A percentile compares a stretch with the other conserved stretches of the same genome.
These are phyloP conservation scores for Cylindrotheca closterium DNA, from an alignment of 108 stramenopile genomes.

Conservation along the genomic window DNA sequence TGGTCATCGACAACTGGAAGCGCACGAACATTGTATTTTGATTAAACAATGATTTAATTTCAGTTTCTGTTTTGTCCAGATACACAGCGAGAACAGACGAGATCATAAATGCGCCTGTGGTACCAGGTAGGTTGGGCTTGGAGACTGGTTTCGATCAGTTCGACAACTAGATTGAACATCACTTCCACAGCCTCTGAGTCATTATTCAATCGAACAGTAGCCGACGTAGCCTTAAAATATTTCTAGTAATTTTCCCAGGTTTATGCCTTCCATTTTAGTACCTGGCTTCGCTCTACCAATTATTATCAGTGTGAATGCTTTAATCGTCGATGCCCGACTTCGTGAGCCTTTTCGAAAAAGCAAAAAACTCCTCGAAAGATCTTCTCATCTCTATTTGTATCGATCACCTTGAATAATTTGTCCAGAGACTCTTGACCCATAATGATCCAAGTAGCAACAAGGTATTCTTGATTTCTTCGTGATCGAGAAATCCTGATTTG, in stretches of 20 bases:
- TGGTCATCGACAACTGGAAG: conserved; percentile 85
- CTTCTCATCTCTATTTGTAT: conserved; percentile 70
- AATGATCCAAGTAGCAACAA: conserved; percentile 55
- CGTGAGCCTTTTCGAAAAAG: conserved; percentile 42
- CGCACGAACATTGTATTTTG: conserved; percentile 85
- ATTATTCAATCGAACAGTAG: conserved; percentile 71
- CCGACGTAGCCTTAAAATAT: conserved; percentile 83
- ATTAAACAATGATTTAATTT: conserved; percentile 84
- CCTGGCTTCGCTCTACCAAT: conserved; percentile 87
- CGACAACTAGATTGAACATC: conserved; percentile 67
- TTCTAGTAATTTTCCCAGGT: conserved; percentile 78
- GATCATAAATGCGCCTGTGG: conserved; percentile 87
- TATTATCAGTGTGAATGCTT: conserved; percentile 72
- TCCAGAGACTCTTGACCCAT: conserved; percentile 44
- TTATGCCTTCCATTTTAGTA: conserved; percentile 73
- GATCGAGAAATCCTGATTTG: conserved; percentile 67
- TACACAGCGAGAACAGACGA: conserved; percentile 70
- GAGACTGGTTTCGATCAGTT: conserved; percentile 61
- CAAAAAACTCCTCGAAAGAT: conserved; percentile 83
- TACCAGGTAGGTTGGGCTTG: conserved; percentile 65
- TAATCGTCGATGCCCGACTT: conserved; percentile 6
- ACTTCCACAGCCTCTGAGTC: conserved; percentile 67
- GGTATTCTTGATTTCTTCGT: conserved; percentile 58
- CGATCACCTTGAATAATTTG: conserved; percentile 53
- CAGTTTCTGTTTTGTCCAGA: conserved; percentile 78